Evolutionary conservation across 192 early-diverging fungal species (phyloP), one percentile per base, ranked within the genome.

Genomic region (Coemansia sp.): DNA sequence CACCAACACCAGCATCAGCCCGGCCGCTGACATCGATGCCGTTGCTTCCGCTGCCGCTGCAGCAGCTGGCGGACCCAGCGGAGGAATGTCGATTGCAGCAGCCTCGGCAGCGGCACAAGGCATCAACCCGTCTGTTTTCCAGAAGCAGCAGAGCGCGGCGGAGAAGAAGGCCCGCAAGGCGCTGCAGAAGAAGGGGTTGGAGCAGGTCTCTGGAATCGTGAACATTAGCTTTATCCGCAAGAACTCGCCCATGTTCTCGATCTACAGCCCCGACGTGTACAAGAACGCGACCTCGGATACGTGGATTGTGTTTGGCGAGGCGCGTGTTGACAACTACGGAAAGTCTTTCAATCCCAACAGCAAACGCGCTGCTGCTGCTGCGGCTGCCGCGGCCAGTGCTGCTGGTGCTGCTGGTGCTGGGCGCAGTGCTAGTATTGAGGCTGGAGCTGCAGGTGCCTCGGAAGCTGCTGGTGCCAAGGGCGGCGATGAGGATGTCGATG

Each of bases 161-260:
- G 96, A 99, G 86, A 91, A 90, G 85, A 97, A 99, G 92, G 95
- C 97, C 57, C 90, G 97, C 77, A 98, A 99, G 90, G 94, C 94
- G 47, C 85, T 99, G 80, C 80, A 85, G 74, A 93, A 94, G 87
- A 89, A 93, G 75, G 96, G 96, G 63, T 87, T 99, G 52, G 89
- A 93, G 86, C 86, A 85, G 72, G 90, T 97, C 64, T 67, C 87
- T 40, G 96, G 91, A 41, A 90, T 98, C 84, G 90, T 76, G 78
- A 90, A 94, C 73, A 93, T 99, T 62, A 94, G 90, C 75, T 87
- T 99, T 69, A 87, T 92, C 65, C 88, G 94, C 77, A 88, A 90
- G 67, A 84, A 87, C 63, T 88, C 89, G 82, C 88, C 91, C 42
- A 82, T 98, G 73, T 92, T 94, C 80, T 93, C 93, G 72, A 90